Percentiles rank a stretch among this genome's conserved stretches.
Conservation (phyloP, 495 filamentous ascomycete genomes). For the Paragyromitra xinjiangensis region DNA sequence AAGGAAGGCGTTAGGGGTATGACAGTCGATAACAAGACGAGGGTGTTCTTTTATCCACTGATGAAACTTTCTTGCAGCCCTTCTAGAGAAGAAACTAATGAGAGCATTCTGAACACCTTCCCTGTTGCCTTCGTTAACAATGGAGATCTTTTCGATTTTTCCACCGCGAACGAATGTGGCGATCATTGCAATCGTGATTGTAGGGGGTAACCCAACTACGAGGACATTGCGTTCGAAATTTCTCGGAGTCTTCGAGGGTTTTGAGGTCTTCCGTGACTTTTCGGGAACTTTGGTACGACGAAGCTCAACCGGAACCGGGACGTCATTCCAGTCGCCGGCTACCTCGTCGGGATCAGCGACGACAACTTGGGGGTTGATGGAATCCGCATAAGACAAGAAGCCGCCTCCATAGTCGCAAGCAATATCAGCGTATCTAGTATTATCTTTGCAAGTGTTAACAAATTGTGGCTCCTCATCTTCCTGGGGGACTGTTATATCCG, state of each 20-base stretch:
- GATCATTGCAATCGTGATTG: conserved; percentile 32
- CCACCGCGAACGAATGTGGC: conserved; percentile 38
- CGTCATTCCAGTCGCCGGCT: conserved; percentile 42
- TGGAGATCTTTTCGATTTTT: conserved; percentile 26
- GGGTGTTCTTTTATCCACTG: conserved; percentile 31
- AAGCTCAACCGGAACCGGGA: conserved; percentile 39
- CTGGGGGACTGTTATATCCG: background rate
- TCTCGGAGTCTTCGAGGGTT: background rate
- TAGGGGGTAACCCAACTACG: conserved; percentile 19
- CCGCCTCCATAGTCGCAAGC: background rate
- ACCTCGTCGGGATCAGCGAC: conserved; percentile 34
- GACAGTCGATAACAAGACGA: conserved; percentile 21
- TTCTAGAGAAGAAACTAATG: conserved; percentile 29
- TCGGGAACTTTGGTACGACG: conserved; percentile 10
- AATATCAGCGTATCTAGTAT: background rate
- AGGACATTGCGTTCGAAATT: conserved; percentile 1
- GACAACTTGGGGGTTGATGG: conserved; percentile 24
- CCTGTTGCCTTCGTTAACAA: conserved; percentile 17
- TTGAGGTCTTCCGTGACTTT: background rate
- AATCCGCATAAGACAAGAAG: background rate
- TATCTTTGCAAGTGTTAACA: conserved; percentile 10
- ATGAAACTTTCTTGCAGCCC: conserved; percentile 2
- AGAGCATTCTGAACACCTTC: conserved; percentile 6
- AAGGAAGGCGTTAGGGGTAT: conserved; percentile 3
- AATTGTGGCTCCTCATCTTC: background rate